A percentile compares a stretch with the other conserved stretches of the same genome.
These are phyloP conservation scores for Pilasporangium apinafurcum DNA, from an alignment of 352 stramenopile species.

Conservation along the genomic window DNA sequence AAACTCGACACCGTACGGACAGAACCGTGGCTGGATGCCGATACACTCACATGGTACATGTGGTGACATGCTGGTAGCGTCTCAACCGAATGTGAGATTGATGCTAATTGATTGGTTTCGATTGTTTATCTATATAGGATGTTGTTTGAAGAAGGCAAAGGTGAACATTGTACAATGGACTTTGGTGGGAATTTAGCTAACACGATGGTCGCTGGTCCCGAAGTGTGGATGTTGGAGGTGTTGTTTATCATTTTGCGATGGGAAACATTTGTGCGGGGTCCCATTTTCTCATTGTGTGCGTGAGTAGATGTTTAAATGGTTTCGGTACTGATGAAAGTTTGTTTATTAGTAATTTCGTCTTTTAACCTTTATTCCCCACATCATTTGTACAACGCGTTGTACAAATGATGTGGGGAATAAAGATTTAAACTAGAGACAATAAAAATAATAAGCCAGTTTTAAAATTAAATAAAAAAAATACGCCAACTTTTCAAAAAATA, in stretches of 20 bases:
- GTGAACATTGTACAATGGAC: constrained; percentile 23
- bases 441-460: no score
- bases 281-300: no score
- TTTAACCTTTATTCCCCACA: no score
- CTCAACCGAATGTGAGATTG: neutral
- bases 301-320: no score
- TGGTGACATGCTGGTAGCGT: neutral
- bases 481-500: no score
- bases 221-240: constrained; percentile 62
- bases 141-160: constrained; percentile 31
- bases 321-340: no score
- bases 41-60: constrained; percentile 51
- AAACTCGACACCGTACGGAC: no score
- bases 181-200: constrained; percentile 42
- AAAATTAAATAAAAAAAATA: no score
- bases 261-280: constrained; percentile 44
- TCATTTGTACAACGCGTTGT: no score
- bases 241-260: constrained; percentile 53
- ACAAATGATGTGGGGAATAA: no score
- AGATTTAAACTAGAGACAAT: no score
- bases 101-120: neutral
- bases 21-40: constrained; percentile 46
- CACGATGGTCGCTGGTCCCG: constrained; percentile 30
- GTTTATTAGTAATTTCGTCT: no score
- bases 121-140: constrained; percentile 23